Evolutionary conservation across 1,284 basidiomycete genomes (phyloP).

Genomic region (Cryptococcus depauperatus): DNA sequence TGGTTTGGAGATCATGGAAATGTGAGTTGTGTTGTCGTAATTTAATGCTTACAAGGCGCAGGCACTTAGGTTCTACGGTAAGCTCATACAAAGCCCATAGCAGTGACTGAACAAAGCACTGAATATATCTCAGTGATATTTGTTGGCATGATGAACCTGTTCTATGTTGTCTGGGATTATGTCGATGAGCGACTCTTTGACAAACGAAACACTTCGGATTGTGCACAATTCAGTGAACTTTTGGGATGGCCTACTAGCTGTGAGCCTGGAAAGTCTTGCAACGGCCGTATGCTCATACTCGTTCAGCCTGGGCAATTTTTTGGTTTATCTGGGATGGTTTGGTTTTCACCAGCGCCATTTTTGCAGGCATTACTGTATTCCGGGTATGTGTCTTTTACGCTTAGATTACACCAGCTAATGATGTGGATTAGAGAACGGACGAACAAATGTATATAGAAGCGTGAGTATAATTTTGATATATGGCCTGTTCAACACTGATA

Average conservation of each 20-base stretch:
- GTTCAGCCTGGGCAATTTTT: slow-evolving; percentile 33
- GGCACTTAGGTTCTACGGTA: slow-evolving; percentile 42
- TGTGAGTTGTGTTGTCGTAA: slow-evolving; percentile 16
- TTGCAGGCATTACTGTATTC: slow-evolving; percentile 43
- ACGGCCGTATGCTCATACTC: not conserved
- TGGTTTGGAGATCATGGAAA: slow-evolving; percentile 46
- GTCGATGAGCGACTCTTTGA: slow-evolving; percentile 43
- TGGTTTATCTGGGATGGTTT: slow-evolving; percentile 38
- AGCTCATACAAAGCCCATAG: slow-evolving; percentile 3
- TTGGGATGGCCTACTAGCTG: slow-evolving; percentile 38
- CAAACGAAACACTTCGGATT: slow-evolving; percentile 42
- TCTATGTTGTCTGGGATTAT: slow-evolving; percentile 45
- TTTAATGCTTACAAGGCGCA: slow-evolving; percentile 11
- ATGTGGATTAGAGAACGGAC: slow-evolving; percentile 16
- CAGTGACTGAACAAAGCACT: no score
- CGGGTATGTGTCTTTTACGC: slow-evolving; percentile 19
- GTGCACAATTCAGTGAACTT: slow-evolving; percentile 39
- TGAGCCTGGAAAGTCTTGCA: slow-evolving; percentile 11
- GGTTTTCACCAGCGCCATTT: slow-evolving; percentile 38
- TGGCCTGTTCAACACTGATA: not conserved
- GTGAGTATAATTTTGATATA: slow-evolving; percentile 11
- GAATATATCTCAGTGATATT: slow-evolving; percentile 24
- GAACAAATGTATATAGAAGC: slow-evolving; percentile 26
- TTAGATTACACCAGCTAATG: slow-evolving; percentile 9
- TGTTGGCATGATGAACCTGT: slow-evolving; percentile 41